Evolutionary conservation across 257 asterid genomes (phyloP).

Genomic region (Euphrasia confusa): DNA sequence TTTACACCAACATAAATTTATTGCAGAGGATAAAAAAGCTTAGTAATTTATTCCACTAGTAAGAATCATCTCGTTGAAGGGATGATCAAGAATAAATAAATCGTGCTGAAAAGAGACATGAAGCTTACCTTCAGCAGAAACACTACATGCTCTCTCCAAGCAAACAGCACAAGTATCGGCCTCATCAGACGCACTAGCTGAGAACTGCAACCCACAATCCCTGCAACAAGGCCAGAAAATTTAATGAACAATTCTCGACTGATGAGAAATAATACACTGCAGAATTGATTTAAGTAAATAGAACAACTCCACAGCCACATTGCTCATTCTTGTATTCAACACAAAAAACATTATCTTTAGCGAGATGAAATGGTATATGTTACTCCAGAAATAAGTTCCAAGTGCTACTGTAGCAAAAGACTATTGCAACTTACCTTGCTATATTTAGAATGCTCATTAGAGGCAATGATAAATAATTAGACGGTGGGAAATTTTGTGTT

Average conservation of each 20-base stretch:
- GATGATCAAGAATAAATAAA: not conserved
- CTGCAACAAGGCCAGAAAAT: conserved; percentile 38
- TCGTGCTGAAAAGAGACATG: not conserved
- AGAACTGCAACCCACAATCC: conserved; percentile 69
- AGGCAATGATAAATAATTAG: conserved; percentile 82
- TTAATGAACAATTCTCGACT: not conserved
- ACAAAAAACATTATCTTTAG: not conserved
- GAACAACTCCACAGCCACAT: conserved; percentile 14
- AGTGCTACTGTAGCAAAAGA: not conserved
- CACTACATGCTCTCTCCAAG: conserved; percentile 82
- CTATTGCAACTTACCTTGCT: conserved; percentile 57
- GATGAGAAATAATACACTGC: not conserved
- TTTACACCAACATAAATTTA: conserved; percentile 3
- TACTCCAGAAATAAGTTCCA: not conserved
- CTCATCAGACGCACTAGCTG: conserved; percentile 65
- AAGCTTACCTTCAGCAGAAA: conserved; percentile 77
- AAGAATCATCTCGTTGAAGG: not conserved
- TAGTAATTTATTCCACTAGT: not conserved
- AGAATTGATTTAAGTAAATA: conserved; percentile 4
- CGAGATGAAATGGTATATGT: not conserved
- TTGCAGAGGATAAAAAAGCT: not conserved
- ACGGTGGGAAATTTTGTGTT: conserved; percentile 64
- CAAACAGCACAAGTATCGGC: conserved; percentile 86
- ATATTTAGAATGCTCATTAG: conserved; percentile 85
- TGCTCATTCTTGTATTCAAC: conserved; percentile 1